These are phyloP conservation scores for Phytophthora macrochlamydospora DNA, from an alignment of 352 stramenopile genomes.

Conservation along the genomic window DNA sequence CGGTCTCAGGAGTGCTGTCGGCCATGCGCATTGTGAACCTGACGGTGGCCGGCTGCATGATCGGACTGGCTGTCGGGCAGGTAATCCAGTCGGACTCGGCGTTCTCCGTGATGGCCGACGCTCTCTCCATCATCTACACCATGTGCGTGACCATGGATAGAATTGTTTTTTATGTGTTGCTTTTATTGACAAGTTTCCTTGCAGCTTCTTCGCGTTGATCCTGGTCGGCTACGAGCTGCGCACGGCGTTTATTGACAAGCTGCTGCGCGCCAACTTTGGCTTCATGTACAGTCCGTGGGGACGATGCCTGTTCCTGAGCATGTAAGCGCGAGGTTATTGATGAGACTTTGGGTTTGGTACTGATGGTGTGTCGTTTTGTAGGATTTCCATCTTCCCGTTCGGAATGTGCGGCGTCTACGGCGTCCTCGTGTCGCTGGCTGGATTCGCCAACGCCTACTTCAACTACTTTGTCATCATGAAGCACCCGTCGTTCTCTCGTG, in stretches of 20 bases:
- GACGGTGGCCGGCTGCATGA: constrained; percentile 73
- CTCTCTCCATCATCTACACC: constrained; percentile 84
- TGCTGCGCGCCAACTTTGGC: constrained; percentile 80
- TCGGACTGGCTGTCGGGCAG: constrained; percentile 69
- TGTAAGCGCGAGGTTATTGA: constrained; percentile 44
- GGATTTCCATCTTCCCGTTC: constrained; percentile 91
- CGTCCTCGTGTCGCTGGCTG: constrained; percentile 73
- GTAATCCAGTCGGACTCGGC: constrained; percentile 70
- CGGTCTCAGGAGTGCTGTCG: constrained; percentile 76
- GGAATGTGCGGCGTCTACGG: constrained; percentile 86
- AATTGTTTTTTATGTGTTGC: background rate
- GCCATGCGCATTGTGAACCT: constrained; percentile 84
- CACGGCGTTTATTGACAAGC: constrained; percentile 65
- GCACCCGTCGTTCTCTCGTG: constrained; percentile 86
- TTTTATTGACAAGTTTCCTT: constrained; percentile 3
- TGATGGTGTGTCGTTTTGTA: constrained; percentile 14
- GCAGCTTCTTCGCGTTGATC: constrained; percentile 84
- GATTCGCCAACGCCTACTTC: constrained; percentile 89
- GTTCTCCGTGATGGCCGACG: constrained; percentile 77
- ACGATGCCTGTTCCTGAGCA: constrained; percentile 86
- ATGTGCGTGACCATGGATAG: constrained; percentile 49
- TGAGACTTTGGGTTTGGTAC: background rate
- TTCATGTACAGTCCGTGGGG: constrained; percentile 92
- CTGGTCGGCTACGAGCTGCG: constrained; percentile 86
- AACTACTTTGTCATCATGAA: constrained; percentile 92